Percentiles rank a stretch among this genome's conserved stretches.
phyloP scores from a whole-genome alignment of 306 rosid species.

The Cicer yamashitae region DNA sequence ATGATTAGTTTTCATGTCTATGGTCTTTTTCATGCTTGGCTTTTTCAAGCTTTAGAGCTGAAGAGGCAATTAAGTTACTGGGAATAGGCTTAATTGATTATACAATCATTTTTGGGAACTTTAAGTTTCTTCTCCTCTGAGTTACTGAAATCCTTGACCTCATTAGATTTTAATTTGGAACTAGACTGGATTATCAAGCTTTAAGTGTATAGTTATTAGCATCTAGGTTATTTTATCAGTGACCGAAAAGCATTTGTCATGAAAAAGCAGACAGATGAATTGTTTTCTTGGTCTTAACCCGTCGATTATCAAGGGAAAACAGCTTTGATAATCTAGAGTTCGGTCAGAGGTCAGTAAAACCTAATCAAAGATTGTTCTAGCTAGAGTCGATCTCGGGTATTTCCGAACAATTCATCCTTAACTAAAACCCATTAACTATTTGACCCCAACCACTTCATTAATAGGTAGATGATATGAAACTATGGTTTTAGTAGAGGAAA shows the following conservation, averaged over 20 bases:
- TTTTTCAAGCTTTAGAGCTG: slow-evolving; percentile 12
- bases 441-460: too few species aligned
- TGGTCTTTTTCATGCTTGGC: background rate
- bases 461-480: background rate
- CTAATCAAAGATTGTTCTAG: too few species aligned
- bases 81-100: background rate
- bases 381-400: too few species aligned
- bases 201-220: background rate
- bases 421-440: too few species aligned
- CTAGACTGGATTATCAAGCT: slow-evolving; percentile 8
- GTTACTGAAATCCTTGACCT: slow-evolving; percentile 8
- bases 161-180: background rate
- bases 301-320: too few species aligned
- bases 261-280: background rate
- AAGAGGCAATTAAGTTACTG: background rate
- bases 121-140: slow-evolving; percentile 1
- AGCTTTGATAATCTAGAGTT: too few species aligned
- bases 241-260: background rate
- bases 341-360: too few species aligned
- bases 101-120: slow-evolving; percentile 4
- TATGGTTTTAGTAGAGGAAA: background rate
- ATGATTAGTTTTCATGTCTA: background rate
- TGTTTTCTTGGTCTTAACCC: too few species aligned
- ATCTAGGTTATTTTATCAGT: background rate
- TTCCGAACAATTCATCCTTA: too few species aligned